phyloP scores from a whole-genome alignment of 805 yeast species.

The Zygoascus flipseniorum region DNA sequence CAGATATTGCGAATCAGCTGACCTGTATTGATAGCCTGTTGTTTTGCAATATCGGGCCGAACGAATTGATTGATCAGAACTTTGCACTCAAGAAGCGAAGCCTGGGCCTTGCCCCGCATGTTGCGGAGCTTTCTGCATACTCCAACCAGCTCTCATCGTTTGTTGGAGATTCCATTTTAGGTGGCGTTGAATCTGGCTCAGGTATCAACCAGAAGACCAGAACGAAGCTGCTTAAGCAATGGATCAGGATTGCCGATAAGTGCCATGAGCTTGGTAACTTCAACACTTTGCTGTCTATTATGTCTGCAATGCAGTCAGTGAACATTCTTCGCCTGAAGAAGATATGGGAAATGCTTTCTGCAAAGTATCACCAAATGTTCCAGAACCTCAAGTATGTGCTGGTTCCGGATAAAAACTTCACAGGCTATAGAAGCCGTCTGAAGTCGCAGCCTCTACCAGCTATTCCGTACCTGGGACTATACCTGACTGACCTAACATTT shows the following conservation, averaged over 20 bases:
- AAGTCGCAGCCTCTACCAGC: conserved; percentile 21
- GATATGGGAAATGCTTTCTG: conserved; percentile 27
- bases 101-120: conserved; percentile 27
- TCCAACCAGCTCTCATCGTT: conserved; percentile 30
- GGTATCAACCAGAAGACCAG: conserved; percentile 24
- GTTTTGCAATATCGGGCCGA: conserved; percentile 21
- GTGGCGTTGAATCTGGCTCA: conserved; percentile 5
- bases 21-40: conserved; percentile 27
- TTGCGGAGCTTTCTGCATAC: conserved; percentile 21
- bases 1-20: conserved; percentile 28
- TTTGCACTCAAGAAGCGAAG: conserved; percentile 23
- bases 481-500: conserved; percentile 29
- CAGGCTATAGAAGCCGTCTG: conserved; percentile 24
- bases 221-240: conserved; percentile 26
- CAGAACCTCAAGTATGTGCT: conserved; percentile 21
- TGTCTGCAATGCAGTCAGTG: conserved; percentile 28
- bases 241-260: conserved; percentile 31
- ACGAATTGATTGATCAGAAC: conserved; percentile 29
- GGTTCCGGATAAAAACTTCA: conserved; percentile 29
- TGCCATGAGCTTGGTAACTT: conserved; percentile 25
- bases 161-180: conserved; percentile 29
- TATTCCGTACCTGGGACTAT: conserved; percentile 30
- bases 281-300: conserved; percentile 27
- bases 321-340: conserved; percentile 27
- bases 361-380: conserved; percentile 20